These are phyloP conservation scores for Cladophialophora exuberans DNA, from an alignment of 2,329 filamentous ascomycete species.

Conservation along the genomic window DNA sequence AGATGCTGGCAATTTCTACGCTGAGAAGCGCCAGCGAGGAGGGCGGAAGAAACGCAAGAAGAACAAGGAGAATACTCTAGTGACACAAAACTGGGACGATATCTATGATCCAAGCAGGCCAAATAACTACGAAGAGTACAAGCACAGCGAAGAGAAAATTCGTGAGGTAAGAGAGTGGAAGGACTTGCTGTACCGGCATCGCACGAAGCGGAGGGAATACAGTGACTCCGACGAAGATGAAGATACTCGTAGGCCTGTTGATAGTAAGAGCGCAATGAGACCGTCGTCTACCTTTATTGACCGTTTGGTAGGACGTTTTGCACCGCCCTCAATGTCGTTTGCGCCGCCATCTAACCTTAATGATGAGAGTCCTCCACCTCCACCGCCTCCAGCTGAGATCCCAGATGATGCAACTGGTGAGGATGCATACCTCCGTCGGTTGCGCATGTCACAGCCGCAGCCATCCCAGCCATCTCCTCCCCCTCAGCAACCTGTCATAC, in stretches of 20 bases:
- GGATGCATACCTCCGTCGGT: conserved; percentile 68
- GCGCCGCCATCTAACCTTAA: conserved; percentile 53
- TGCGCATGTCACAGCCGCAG: conserved; percentile 57
- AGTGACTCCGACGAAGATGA: conserved; percentile 55
- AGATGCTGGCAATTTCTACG: conserved; percentile 69
- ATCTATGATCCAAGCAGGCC: conserved; percentile 83
- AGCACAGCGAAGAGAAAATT: conserved; percentile 80
- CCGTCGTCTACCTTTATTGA: conserved; percentile 5
- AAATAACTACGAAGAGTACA: conserved; percentile 82
- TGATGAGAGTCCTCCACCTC: conserved; percentile 32
- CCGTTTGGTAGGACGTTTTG: conserved; percentile 49
- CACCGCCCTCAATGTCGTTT: conserved; percentile 53
- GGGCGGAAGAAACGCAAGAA: conserved; percentile 79
- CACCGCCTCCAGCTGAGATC: conserved; percentile 48
- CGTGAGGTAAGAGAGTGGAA: conserved; percentile 85
- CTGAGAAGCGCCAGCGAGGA: conserved; percentile 72
- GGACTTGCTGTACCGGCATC: conserved; percentile 73
- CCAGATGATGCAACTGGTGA: conserved; percentile 67
- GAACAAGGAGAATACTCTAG: conserved; percentile 61
- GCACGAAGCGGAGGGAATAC: conserved; percentile 52
- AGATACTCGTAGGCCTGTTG: conserved; percentile 47
- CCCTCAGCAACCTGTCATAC: conserved; percentile 38
- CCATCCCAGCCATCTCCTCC: conserved; percentile 37
- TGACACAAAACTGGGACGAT: conserved; percentile 80
- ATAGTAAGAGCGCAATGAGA: conserved; percentile 44